Evolutionary conservation across 176 grass and related monocot genomes (phyloP).

Genomic region (Triticum urartu): DNA sequence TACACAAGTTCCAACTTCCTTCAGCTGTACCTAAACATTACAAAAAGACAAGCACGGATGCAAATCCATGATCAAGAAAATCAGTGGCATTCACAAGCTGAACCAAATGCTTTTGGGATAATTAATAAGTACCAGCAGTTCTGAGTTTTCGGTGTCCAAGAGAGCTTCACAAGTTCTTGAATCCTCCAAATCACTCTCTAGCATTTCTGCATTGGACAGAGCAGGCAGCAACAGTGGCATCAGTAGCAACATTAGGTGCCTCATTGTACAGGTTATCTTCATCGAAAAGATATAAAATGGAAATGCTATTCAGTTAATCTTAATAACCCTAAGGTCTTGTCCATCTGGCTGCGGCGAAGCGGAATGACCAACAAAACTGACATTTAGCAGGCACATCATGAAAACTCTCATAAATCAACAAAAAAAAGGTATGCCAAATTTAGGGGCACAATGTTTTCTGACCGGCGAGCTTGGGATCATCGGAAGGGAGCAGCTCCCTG

Average conservation of each 20-base stretch:
- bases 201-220: slow-evolving; percentile 33
- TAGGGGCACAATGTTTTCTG: not conserved
- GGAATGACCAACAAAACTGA: not conserved
- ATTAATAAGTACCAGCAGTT: slow-evolving; percentile 37
- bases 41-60: not conserved
- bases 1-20: not conserved
- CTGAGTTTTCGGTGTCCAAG: slow-evolving; percentile 38
- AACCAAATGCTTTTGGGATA: not conserved
- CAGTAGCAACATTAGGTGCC: not conserved
- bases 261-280: not conserved
- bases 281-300: not conserved
- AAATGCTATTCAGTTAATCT: too few species aligned
- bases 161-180: slow-evolving; percentile 1
- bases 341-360: not conserved
- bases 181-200: slow-evolving; percentile 34
- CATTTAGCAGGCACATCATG: not conserved
- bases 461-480: slow-evolving; percentile 38
- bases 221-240: not conserved
- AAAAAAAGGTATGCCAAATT: not conserved
- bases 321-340: not conserved
- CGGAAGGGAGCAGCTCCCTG: slow-evolving; percentile 12
- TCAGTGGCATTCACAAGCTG: not conserved
- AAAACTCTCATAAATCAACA: not conserved
- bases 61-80: not conserved
- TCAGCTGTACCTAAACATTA: slow-evolving; percentile 39